These are phyloP conservation scores for Fomitopsis betulina DNA, from an alignment of 1,284 basidiomycete genomes.

Conservation along the genomic window DNA sequence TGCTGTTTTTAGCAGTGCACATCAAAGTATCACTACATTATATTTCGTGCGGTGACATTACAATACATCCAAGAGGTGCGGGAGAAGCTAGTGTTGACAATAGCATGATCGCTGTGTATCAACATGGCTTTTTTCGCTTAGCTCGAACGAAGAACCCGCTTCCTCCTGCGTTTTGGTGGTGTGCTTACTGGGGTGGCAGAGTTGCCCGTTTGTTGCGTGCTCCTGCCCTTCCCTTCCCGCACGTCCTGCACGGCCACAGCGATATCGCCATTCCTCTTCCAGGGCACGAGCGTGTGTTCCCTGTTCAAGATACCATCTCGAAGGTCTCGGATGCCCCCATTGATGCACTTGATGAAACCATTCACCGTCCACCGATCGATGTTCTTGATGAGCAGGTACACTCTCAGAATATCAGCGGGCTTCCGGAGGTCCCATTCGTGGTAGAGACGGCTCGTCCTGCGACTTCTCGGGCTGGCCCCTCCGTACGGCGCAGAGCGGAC, in stretches of 20 bases:
- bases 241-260: constrained; percentile 17
- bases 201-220: constrained; percentile 1
- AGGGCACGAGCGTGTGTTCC: constrained; percentile 34
- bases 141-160: constrained; percentile 7
- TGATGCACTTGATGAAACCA: constrained; percentile 36
- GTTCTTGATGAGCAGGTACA: constrained; percentile 51
- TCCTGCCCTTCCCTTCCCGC: constrained; percentile 28
- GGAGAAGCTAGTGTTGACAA: not conserved
- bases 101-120: not conserved
- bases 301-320: constrained; percentile 32
- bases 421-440: constrained; percentile 46
- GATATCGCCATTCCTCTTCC: constrained; percentile 42
- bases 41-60: not conserved
- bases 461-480: constrained; percentile 13
- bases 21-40: not conserved
- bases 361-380: constrained; percentile 48
- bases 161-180: constrained; percentile 11
- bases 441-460: constrained; percentile 25
- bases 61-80: not conserved
- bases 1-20: not conserved
- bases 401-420: constrained; percentile 41
- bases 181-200: constrained; percentile 9
- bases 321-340: constrained; percentile 34
- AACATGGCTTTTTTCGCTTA: not conserved
- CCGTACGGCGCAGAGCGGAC: constrained; percentile 49